Evolutionary conservation across 305 asterid genomes (phyloP).

Genomic region (Fraxinus sp.): DNA sequence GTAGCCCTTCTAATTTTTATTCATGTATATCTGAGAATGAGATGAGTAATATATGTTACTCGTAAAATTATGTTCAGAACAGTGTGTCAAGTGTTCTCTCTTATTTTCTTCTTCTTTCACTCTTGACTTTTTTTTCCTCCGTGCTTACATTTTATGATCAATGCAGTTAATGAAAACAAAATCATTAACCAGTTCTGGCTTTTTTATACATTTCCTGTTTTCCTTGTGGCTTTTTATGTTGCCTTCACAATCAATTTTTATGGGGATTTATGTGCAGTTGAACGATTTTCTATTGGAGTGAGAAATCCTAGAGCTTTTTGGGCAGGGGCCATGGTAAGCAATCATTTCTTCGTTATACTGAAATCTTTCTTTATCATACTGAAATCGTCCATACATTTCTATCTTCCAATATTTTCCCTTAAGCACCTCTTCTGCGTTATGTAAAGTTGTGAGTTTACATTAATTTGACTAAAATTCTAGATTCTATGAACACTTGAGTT

Average conservation of each 20-base stretch:
- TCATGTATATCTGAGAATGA: background rate
- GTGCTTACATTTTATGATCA: background rate
- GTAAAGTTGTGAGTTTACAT: background rate
- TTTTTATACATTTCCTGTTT: slow-evolving; percentile 3
- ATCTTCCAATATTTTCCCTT: background rate
- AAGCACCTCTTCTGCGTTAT: background rate
- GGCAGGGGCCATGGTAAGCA: slow-evolving; percentile 85
- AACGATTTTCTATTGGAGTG: slow-evolving; percentile 82
- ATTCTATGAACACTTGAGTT: background rate
- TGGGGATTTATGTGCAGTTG: slow-evolving; percentile 55
- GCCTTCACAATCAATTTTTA: background rate
- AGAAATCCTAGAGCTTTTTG: slow-evolving; percentile 88
- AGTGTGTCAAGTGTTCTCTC: background rate
- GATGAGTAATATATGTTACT: background rate
- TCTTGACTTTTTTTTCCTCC: background rate
- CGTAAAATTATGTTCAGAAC: background rate
- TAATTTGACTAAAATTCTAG: slow-evolving; percentile 1
- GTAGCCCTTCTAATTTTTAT: background rate
- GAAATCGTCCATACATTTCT: background rate
- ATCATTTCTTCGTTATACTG: slow-evolving; percentile 11
- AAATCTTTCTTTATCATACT: background rate
- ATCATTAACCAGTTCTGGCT: background rate
- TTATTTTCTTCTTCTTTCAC: background rate
- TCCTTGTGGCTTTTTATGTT: slow-evolving; percentile 13
- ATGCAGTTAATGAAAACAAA: background rate